Conservation (phyloP, 441 rosid genomes). For the Cnidoscolus chayamansa region DNA sequence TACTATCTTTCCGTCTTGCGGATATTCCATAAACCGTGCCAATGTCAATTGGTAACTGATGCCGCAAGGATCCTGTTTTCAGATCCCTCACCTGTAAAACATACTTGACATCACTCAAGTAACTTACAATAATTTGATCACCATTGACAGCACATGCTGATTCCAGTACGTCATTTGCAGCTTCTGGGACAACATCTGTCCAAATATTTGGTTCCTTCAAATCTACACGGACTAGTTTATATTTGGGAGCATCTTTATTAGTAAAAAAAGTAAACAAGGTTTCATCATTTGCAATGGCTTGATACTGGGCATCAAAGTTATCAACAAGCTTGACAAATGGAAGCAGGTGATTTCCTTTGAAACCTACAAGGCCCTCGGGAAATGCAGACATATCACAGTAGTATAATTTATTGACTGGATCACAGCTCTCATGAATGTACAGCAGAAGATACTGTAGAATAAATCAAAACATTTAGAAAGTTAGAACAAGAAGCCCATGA, state of each 20-base stretch:
- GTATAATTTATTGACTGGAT: constrained; percentile 84
- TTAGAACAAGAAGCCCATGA: not conserved
- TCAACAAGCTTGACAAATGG: constrained; percentile 80
- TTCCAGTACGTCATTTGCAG: constrained; percentile 76
- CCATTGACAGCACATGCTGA: constrained; percentile 66
- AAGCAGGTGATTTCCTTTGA: constrained; percentile 46
- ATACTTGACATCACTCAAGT: constrained; percentile 87
- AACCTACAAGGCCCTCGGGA: constrained; percentile 66
- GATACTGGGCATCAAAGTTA: constrained; percentile 60
- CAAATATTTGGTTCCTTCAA: constrained; percentile 68
- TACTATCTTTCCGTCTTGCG: constrained; percentile 60
- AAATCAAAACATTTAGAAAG: constrained; percentile 5
- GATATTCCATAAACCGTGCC: constrained; percentile 70
- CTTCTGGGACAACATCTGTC: constrained; percentile 72
- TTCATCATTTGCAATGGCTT: constrained; percentile 70
- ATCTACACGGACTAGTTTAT: constrained; percentile 80
- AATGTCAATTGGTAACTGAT: constrained; percentile 70
- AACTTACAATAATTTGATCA: constrained; percentile 64
- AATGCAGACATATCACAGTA: constrained; percentile 74
- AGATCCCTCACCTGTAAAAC: constrained; percentile 80
- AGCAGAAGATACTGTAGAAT: constrained; percentile 72
- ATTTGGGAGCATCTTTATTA: constrained; percentile 81
- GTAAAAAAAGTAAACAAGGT: constrained; percentile 74
- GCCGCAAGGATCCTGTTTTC: constrained; percentile 69
- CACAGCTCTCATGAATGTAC: constrained; percentile 56